Conservation (phyloP, 73 alveolate genomes). For the Tetrahymena elliotti region DNA sequence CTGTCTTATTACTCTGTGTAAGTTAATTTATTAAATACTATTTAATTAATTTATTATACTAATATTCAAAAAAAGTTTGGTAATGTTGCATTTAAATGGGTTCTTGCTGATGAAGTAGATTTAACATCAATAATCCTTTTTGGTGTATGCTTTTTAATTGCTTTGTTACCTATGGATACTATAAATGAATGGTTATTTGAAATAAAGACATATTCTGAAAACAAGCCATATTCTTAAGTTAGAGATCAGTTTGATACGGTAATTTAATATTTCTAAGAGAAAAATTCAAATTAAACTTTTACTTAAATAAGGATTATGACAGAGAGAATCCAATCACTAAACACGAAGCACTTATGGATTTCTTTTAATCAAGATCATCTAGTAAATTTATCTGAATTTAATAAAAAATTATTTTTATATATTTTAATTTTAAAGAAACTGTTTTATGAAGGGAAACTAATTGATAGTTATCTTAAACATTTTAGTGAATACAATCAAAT, state of each 20-base stretch:
- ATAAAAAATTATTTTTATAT: too few species aligned
- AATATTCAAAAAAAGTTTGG: slow-evolving; percentile 16
- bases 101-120: slow-evolving; percentile 10
- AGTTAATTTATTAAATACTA: neutral
- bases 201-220: slow-evolving; percentile 1
- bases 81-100: slow-evolving; percentile 9
- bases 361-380: neutral
- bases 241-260: slow-evolving; percentile 26
- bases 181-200: slow-evolving; percentile 15
- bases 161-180: slow-evolving; percentile 26
- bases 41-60: neutral
- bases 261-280: neutral
- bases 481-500: neutral
- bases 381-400: neutral
- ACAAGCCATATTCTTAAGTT: neutral
- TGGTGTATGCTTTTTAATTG: neutral
- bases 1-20: neutral
- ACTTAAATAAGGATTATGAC: slow-evolving; percentile 10
- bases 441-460: neutral
- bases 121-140: slow-evolving; percentile 5
- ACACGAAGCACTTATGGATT: neutral
- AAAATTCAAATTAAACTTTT: neutral
- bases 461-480: neutral
- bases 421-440: neutral
- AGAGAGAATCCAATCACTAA: slow-evolving; percentile 38